Evolutionary conservation across 345 rosid genomes (phyloP).

Genomic region (Carallia pectinifolia): DNA sequence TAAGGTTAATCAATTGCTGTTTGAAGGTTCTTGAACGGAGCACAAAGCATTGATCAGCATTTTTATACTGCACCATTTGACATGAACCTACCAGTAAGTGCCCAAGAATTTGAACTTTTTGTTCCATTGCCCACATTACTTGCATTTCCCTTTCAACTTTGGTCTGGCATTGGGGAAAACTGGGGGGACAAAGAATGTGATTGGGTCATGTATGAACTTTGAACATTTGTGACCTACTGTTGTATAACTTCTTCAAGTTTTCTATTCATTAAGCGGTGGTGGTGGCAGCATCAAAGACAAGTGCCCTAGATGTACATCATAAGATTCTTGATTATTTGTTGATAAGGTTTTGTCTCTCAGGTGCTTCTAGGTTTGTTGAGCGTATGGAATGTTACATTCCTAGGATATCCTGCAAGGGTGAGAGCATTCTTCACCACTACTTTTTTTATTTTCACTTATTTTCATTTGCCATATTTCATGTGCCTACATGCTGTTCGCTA

Average conservation of each 20-base stretch:
- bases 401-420: slow-evolving; percentile 93
- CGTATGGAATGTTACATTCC: slow-evolving; percentile 88
- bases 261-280: not conserved
- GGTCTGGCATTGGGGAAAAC: not conserved
- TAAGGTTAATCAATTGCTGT: not conserved
- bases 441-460: slow-evolving; percentile 9
- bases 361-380: slow-evolving; percentile 86
- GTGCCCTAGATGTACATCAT: not conserved
- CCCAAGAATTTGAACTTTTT: not conserved
- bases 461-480: not conserved
- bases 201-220: not conserved
- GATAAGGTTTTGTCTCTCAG: slow-evolving; percentile 39
- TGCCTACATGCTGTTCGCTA: slow-evolving; percentile 3
- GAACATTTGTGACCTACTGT: not conserved
- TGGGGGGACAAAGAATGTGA: too few relatives aligned
- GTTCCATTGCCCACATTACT: too few relatives aligned
- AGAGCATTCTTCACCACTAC: slow-evolving; percentile 32
- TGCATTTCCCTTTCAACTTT: not conserved
- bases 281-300: too few relatives aligned
- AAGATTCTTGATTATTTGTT: slow-evolving; percentile 1
- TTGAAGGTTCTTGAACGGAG: slow-evolving; percentile 84
- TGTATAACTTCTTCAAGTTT: not conserved
- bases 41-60: slow-evolving; percentile 88
- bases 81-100: slow-evolving; percentile 86
- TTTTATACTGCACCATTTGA: slow-evolving; percentile 66